Percentiles rank a stretch among this genome's conserved stretches.
These are phyloP conservation scores for Beauveria asiatica DNA, from an alignment of 2,329 filamentous ascomycete species.

Conservation along the genomic window DNA sequence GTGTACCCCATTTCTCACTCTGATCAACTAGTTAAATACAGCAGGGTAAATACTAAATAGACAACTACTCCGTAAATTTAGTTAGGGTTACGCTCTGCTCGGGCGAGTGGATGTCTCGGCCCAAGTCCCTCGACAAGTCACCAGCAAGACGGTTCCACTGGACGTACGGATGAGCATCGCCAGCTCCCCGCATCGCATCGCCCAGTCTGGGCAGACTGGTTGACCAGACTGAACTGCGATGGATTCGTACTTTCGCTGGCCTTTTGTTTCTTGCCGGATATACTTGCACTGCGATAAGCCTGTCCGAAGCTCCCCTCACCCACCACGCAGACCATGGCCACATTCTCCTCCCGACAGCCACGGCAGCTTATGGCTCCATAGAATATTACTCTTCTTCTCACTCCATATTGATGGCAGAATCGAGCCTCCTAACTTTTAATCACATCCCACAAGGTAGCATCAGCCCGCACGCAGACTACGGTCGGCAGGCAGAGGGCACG, in stretches of 20 bases:
- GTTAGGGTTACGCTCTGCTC: neutral
- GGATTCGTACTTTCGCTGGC: neutral
- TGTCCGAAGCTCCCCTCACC: neutral
- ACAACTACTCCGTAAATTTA: neutral
- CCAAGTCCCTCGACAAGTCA: neutral
- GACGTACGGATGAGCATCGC: constrained; percentile 7
- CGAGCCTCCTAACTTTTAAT: neutral
- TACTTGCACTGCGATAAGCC: neutral
- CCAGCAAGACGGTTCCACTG: constrained; percentile 1
- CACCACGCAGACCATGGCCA: neutral
- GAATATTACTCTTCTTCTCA: constrained; percentile 5
- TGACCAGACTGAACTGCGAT: neutral
- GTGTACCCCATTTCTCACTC: neutral
- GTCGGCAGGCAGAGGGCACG: neutral
- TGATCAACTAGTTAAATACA: too few species aligned
- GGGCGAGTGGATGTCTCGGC: constrained; percentile 12
- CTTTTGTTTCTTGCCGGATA: neutral
- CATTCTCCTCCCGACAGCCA: neutral
- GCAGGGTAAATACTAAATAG: too few species aligned
- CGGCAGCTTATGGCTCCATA: constrained; percentile 7
- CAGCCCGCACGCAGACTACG: neutral
- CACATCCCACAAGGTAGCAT: constrained; percentile 5
- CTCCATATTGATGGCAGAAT: neutral
- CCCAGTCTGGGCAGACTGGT: neutral
- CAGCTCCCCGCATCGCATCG: neutral